These are phyloP conservation scores for Botryotinia narcissicola DNA, from an alignment of 2,329 filamentous ascomycete genomes.

Conservation along the genomic window DNA sequence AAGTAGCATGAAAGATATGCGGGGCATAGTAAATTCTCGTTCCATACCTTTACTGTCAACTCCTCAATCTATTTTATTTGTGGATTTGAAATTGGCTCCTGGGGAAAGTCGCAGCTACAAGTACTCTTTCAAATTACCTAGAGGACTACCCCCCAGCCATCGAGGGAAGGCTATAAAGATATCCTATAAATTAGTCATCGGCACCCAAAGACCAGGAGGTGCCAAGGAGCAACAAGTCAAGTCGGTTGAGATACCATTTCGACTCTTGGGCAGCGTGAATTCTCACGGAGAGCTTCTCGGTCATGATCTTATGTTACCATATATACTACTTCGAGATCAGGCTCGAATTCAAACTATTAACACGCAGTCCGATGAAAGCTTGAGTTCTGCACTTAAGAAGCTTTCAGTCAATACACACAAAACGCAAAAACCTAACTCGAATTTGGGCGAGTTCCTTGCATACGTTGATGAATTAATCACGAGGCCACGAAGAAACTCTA, in stretches of 20 bases:
- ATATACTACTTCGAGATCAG: slow-evolving; percentile 82
- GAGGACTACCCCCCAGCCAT: slow-evolving; percentile 86
- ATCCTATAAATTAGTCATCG: slow-evolving; percentile 84
- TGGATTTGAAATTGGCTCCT: slow-evolving; percentile 81
- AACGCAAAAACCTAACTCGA: slow-evolving; percentile 35
- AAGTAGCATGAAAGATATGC: slow-evolving; percentile 94
- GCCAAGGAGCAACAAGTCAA: slow-evolving; percentile 78
- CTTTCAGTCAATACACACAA: slow-evolving; percentile 34
- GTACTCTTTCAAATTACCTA: slow-evolving; percentile 82
- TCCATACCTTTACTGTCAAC: slow-evolving; percentile 90
- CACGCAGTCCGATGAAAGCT: slow-evolving; percentile 23
- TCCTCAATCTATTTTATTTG: slow-evolving; percentile 92
- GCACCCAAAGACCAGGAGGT: slow-evolving; percentile 81
- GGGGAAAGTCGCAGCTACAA: slow-evolving; percentile 86
- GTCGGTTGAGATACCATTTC: slow-evolving; percentile 89
- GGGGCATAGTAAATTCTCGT: slow-evolving; percentile 79
- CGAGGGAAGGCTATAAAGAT: slow-evolving; percentile 93
- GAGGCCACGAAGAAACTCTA: slow-evolving; percentile 52
- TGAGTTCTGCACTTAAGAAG: slow-evolving; percentile 19
- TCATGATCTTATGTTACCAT: slow-evolving; percentile 92
- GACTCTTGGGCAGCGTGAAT: slow-evolving; percentile 90
- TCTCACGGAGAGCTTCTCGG: slow-evolving; percentile 82
- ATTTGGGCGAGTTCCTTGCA: slow-evolving; percentile 64
- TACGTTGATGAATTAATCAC: slow-evolving; percentile 76
- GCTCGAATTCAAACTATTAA: slow-evolving; percentile 47